Evolutionary conservation across 495 filamentous ascomycete genomes (phyloP).

Genomic region (Aspergillus homomorphus): DNA sequence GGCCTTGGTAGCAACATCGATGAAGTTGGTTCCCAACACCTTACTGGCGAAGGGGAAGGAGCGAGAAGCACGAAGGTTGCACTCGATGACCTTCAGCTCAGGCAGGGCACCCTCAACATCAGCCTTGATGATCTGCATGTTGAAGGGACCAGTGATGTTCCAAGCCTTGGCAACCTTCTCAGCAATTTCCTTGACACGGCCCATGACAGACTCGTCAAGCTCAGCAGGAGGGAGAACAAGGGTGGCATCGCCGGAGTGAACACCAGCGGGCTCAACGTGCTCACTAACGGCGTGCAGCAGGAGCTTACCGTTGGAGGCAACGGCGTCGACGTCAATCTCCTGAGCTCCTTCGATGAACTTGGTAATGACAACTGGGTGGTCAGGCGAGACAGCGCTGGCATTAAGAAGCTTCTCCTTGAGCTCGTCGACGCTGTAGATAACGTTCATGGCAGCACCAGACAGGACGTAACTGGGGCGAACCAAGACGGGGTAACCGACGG

Average conservation of each 20-base stretch:
- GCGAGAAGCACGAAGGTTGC: slow-evolving; percentile 94
- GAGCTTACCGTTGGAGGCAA: slow-evolving; percentile 80
- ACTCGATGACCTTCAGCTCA: slow-evolving; percentile 92
- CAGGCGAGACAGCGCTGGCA: slow-evolving; percentile 85
- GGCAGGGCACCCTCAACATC: slow-evolving; percentile 65
- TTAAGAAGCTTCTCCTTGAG: slow-evolving; percentile 85
- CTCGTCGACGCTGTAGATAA: slow-evolving; percentile 84
- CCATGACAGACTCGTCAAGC: slow-evolving; percentile 71
- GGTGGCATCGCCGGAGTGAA: slow-evolving; percentile 94
- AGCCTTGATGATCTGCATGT: slow-evolving; percentile 99
- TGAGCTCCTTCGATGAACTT: slow-evolving; percentile 97
- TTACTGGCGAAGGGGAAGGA: slow-evolving; percentile 98
- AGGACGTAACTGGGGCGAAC: slow-evolving; percentile 95
- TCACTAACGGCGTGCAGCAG: slow-evolving; percentile 93
- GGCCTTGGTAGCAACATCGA: slow-evolving; percentile 92
- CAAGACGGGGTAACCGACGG: slow-evolving; percentile 86
- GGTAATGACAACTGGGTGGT: slow-evolving; percentile 97
- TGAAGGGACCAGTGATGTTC: slow-evolving; percentile 96
- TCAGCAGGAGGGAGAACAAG: slow-evolving; percentile 82
- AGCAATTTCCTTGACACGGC: slow-evolving; percentile 88
- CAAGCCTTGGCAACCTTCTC: slow-evolving; percentile 95
- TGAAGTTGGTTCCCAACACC: slow-evolving; percentile 95
- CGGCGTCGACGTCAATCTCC: slow-evolving; percentile 97
- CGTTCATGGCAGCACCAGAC: slow-evolving; percentile 96
- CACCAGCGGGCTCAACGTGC: slow-evolving; percentile 94